Evolutionary conservation across 2,329 filamentous ascomycete species (phyloP), one percentile per base, ranked within the genome.

Genomic region (Apiospora kogelbergensis): DNA sequence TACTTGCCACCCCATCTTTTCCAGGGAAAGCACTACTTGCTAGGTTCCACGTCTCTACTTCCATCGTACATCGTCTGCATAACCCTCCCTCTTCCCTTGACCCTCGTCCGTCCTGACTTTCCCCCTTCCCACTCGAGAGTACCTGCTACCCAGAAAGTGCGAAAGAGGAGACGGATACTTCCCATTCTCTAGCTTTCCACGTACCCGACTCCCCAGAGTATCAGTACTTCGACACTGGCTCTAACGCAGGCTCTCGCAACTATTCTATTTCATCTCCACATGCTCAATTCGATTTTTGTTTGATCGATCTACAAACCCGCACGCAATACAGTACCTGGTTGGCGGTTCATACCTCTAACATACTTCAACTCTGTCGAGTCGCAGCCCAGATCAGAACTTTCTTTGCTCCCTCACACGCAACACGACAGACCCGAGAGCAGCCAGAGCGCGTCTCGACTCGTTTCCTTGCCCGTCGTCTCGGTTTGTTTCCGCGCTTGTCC

Each of bases 21-120:
- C 15, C 53, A 60, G 53, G 53, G 53, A 60, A 60, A 60, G 63
- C 41, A 45, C 63, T 65, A 65, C 63, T 45, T 65, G 24, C 63
- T 45, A 65, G 63, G 63, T 65, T 65, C 63, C 63, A 65, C 63
- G 63, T 45, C 63, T 65, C 63, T 65, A 65, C 63, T 65, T 65
- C 63, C 63, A 42, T 65, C 63, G 44, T 65, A 65, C 63, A 65
- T 65, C 63, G 44, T 65, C 63, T 65, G 63, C 63, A 65, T 65
- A 65, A 65, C 44, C 63, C 64, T 65, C 66, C 63, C 53, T 60
- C 53, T 60, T 60, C 53, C 53, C 53, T 60, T 60, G 53, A 60
- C 53, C 53, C 53, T 60, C 53, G 53, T 60, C 53, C 53, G 53
- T 60, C 53, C 53, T 60, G 53, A n/a, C 22, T 60, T 37, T 33